phyloP scores from a whole-genome alignment of 148 eudicot genomes.

The Vaccinium vitisidaea region DNA sequence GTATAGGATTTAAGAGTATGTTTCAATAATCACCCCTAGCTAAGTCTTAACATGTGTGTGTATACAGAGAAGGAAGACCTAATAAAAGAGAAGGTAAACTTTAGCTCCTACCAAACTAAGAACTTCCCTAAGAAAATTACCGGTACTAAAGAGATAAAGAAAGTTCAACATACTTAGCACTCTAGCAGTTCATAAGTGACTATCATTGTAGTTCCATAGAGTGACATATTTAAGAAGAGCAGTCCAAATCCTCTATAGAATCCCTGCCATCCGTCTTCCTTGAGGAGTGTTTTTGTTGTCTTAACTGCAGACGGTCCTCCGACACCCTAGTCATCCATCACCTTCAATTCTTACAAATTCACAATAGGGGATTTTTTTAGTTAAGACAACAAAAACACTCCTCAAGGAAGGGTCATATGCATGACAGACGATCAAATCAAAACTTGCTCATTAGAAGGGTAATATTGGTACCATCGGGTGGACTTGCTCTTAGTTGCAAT shows the following conservation, averaged over 20 bases:
- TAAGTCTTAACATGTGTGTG: too few species aligned
- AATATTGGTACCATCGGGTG: background rate
- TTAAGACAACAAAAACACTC: too few species aligned
- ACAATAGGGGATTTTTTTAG: background rate
- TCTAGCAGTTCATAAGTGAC: constrained; percentile 70
- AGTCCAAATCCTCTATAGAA: constrained; percentile 86
- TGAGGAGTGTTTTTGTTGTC: constrained; percentile 48
- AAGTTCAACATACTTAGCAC: constrained; percentile 31
- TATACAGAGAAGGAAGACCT: too few species aligned
- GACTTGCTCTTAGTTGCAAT: too few species aligned
- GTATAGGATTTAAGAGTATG: too few species aligned
- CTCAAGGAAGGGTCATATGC: background rate
- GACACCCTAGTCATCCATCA: constrained; percentile 57
- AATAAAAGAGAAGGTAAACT: too few species aligned
- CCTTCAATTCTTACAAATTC: constrained; percentile 34
- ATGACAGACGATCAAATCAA: background rate
- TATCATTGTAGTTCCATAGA: constrained; percentile 80
- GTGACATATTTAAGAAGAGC: constrained; percentile 71
- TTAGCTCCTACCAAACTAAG: too few species aligned
- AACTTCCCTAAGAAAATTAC: too few species aligned
- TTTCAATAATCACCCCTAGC: too few species aligned
- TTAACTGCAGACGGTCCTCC: constrained; percentile 70
- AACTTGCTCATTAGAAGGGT: background rate
- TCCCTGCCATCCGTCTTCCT: constrained; percentile 75
- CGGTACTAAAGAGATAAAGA: background rate